phyloP scores from a whole-genome alignment of 306 rosid genomes.

The Ormosia emarginata region DNA sequence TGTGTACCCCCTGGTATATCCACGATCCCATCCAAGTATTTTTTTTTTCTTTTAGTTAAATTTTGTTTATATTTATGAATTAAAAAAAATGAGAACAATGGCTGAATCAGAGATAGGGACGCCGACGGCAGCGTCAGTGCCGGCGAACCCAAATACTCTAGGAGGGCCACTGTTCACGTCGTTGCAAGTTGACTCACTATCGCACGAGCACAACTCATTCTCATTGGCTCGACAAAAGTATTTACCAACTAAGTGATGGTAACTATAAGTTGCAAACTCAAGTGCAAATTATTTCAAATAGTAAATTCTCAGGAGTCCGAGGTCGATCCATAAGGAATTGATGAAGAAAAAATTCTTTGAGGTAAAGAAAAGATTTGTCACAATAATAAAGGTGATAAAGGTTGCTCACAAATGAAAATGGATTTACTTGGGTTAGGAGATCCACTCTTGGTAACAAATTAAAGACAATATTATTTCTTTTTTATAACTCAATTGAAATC shows the following conservation, averaged over 20 bases:
- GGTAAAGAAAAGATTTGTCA: too few relatives aligned
- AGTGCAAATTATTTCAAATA: too few relatives aligned
- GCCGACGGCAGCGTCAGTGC: conserved; percentile 62
- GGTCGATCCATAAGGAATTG: too few relatives aligned
- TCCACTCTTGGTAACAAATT: too few relatives aligned
- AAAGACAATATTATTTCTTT: too few relatives aligned
- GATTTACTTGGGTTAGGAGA: too few relatives aligned
- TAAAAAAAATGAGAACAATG: conserved; percentile 24
- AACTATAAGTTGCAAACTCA: too few relatives aligned
- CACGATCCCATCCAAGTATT: neutral
- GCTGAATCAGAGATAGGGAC: conserved; percentile 55
- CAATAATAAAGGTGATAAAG: too few relatives aligned
- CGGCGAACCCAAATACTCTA: conserved; percentile 70
- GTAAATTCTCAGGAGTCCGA: too few relatives aligned
- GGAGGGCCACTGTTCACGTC: conserved; percentile 64
- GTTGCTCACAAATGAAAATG: too few relatives aligned
- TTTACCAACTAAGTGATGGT: conserved; percentile 58
- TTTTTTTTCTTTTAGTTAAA: neutral
- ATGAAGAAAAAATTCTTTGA: too few relatives aligned
- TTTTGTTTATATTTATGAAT: neutral
- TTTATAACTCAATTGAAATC: too few relatives aligned
- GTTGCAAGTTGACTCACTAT: conserved; percentile 62
- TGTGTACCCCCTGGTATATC: neutral
- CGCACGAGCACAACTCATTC: conserved; percentile 64
- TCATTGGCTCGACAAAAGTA: conserved; percentile 64